Percentiles rank a stretch among this genome's conserved stretches.
Evolutionary conservation across 2,329 filamentous ascomycete species (phyloP).

Genomic region (Phialocephala sp.): DNA sequence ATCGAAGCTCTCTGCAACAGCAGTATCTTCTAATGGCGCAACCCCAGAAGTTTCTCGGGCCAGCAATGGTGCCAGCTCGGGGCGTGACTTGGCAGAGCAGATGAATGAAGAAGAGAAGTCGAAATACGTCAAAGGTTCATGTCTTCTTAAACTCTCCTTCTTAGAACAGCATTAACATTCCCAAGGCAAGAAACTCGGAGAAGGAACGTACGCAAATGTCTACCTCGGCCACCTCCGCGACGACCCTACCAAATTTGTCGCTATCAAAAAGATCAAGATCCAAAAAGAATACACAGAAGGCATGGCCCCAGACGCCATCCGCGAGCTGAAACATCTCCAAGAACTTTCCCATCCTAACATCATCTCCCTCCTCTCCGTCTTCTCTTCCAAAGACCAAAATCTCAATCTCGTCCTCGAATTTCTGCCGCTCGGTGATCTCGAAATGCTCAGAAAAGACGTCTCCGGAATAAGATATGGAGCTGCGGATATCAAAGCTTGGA

Average conservation of each 20-base stretch:
- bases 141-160: conserved; percentile 19
- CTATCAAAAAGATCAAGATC: conserved; percentile 92
- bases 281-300: conserved; percentile 88
- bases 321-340: conserved; percentile 93
- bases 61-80: conserved; percentile 25
- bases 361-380: conserved; percentile 89
- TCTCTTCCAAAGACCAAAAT: conserved; percentile 95
- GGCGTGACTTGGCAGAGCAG: conserved; percentile 73
- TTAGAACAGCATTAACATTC: conserved; percentile 1
- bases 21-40: conserved; percentile 28
- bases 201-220: conserved; percentile 96
- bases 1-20: conserved; percentile 30
- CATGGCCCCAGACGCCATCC: conserved; percentile 91
- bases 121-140: conserved; percentile 84
- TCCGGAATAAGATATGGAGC: conserved; percentile 79
- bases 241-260: conserved; percentile 77
- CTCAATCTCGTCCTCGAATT: conserved; percentile 95
- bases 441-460: conserved; percentile 90
- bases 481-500: conserved; percentile 97
- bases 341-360: conserved; percentile 96
- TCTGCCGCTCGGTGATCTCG: conserved; percentile 89
- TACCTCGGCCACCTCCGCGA: conserved; percentile 82
- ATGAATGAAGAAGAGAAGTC: conserved; percentile 81
- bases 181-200: conserved; percentile 85
- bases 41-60: conserved; percentile 26